Percentiles rank a stretch among this genome's conserved stretches.
Evolutionary conservation across 1,284 basidiomycete genomes (phyloP).

Genomic region (Paramarasmius palmivorus): DNA sequence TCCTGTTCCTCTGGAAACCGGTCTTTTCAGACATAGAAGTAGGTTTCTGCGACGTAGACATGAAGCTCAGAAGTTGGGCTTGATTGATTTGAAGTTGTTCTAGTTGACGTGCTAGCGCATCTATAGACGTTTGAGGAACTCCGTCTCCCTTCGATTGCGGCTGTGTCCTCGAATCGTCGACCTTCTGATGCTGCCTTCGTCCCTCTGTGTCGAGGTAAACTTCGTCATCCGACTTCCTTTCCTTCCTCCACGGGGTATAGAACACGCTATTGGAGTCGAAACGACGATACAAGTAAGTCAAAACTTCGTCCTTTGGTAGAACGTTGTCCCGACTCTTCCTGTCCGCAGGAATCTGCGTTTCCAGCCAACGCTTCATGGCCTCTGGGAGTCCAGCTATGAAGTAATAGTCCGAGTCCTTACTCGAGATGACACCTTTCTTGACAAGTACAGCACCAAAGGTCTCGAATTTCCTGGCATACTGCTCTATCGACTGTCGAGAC

Average conservation of each 20-base stretch:
- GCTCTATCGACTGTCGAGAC: not conserved
- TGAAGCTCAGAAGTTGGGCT: too few relatives aligned
- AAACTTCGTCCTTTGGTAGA: not conserved
- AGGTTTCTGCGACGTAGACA: not conserved
- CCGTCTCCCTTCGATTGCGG: not conserved
- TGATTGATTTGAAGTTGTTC: not conserved
- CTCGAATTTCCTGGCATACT: not conserved
- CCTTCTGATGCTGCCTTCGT: too few relatives aligned
- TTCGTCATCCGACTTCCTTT: not conserved
- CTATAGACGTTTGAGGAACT: not conserved
- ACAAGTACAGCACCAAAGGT: not conserved
- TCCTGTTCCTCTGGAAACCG: too few relatives aligned
- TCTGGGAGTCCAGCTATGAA: not conserved
- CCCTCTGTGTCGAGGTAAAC: not conserved
- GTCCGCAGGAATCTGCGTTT: not conserved
- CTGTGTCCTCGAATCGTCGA: not conserved
- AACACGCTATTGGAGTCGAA: not conserved
- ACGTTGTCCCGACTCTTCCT: not conserved
- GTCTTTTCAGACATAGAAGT: not conserved
- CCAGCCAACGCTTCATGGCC: not conserved
- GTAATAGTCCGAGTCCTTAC: not conserved
- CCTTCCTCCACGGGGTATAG: not conserved
- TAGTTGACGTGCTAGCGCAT: not conserved
- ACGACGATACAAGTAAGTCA: not conserved
- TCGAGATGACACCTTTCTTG: not conserved